A percentile compares a stretch with the other conserved stretches of the same genome.
Conservation (phyloP, 2,329 filamentous ascomycete genomes). For the Aspergillus sp. region DNA sequence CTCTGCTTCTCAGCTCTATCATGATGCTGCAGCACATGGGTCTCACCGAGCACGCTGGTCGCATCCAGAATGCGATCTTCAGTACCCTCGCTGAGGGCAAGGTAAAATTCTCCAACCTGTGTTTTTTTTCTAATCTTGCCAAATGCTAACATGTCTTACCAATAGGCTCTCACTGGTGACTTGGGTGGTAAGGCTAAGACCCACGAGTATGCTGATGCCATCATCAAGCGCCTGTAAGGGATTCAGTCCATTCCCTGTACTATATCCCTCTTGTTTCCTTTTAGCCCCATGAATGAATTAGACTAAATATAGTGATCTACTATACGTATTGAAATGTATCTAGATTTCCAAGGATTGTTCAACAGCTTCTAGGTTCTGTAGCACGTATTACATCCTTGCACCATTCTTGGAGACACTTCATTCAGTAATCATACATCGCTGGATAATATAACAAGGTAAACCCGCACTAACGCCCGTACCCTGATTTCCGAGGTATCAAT, state of each 20-base stretch:
- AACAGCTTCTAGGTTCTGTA: background rate
- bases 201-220: slow-evolving; percentile 86
- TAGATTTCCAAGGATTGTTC: slow-evolving; percentile 19
- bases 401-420: background rate
- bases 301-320: slow-evolving; percentile 38
- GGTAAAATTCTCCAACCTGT: slow-evolving; percentile 45
- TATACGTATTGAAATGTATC: slow-evolving; percentile 35
- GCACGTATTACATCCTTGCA: background rate
- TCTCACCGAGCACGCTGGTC: slow-evolving; percentile 75
- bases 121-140: no score
- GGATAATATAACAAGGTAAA: slow-evolving; percentile 2
- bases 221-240: slow-evolving; percentile 66
- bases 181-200: slow-evolving; percentile 96
- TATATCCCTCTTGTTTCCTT: slow-evolving; percentile 35
- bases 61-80: slow-evolving; percentile 94
- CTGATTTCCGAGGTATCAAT: slow-evolving; percentile 29
- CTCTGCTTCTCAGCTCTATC: slow-evolving; percentile 90
- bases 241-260: slow-evolving; percentile 31
- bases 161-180: slow-evolving; percentile 79
- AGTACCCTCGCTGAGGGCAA: slow-evolving; percentile 95
- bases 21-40: slow-evolving; percentile 99
- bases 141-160: slow-evolving; percentile 13
- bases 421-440: background rate
- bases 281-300: slow-evolving; percentile 38
- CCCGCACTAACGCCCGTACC: slow-evolving; percentile 15